phyloP scores from a whole-genome alignment of 305 asterid species.

The Fraxinus angustifolia region DNA sequence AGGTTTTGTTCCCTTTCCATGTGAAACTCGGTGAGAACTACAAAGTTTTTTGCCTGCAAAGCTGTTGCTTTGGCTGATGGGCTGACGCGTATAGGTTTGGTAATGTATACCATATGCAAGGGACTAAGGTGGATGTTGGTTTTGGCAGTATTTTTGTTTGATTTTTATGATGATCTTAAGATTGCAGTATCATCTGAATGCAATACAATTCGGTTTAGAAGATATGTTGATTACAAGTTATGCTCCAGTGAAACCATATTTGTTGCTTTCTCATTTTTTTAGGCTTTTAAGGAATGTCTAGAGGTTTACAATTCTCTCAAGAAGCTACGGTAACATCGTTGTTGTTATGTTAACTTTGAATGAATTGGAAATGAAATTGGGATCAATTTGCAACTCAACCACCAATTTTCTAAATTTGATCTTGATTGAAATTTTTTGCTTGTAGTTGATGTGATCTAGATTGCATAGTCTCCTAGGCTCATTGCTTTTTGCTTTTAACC shows the following conservation, averaged over 20 bases:
- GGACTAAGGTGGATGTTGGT: neutral
- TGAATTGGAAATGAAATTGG: neutral
- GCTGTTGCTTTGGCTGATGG: neutral
- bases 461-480: neutral
- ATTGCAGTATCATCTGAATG: neutral
- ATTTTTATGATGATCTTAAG: neutral
- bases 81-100: neutral
- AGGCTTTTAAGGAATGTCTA: neutral
- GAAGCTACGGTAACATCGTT: neutral
- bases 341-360: neutral
- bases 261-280: neutral
- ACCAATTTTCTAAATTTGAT: neutral
- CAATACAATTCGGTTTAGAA: neutral
- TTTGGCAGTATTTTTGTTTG: neutral
- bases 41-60: neutral
- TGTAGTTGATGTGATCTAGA: neutral
- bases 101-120: neutral
- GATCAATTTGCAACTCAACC: neutral
- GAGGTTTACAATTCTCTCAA: neutral
- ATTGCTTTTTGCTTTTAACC: slow-evolving; percentile 10
- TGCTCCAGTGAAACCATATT: neutral
- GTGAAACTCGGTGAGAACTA: neutral
- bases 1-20: neutral
- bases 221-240: neutral
- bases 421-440: neutral